These are phyloP conservation scores for Setaria viridis DNA, from an alignment of 202 grass and related monocot species.

Conservation along the genomic window DNA sequence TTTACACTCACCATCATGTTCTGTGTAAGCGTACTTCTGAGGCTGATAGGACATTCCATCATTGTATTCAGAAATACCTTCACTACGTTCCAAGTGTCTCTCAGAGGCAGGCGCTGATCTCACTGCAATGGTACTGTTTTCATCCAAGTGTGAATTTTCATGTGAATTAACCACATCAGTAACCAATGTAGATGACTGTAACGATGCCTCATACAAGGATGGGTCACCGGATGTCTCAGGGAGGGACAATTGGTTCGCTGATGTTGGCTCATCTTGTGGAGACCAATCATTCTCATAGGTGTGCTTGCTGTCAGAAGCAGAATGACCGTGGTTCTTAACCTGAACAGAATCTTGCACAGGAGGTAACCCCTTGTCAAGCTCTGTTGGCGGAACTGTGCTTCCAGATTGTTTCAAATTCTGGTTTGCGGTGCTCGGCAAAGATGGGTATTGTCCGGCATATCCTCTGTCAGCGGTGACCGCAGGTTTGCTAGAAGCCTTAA, in stretches of 20 bases:
- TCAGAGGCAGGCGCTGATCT: conserved; percentile 52
- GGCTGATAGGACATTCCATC: conserved; percentile 61
- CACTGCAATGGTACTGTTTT: conserved; percentile 42
- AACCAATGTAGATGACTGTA: conserved; percentile 53
- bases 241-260: conserved; percentile 41
- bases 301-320: conserved; percentile 50
- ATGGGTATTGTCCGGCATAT: conserved; percentile 71
- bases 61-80: conserved; percentile 62
- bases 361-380: conserved; percentile 54
- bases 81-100: conserved; percentile 57
- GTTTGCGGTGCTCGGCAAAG: conserved; percentile 56
- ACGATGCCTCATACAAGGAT: conserved; percentile 40
- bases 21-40: conserved; percentile 54
- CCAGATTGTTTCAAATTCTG: conserved; percentile 57
- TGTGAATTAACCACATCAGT: conserved; percentile 50
- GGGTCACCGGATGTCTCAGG: conserved; percentile 56
- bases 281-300: conserved; percentile 70
- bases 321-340: conserved; percentile 54
- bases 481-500: conserved; percentile 56
- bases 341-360: conserved; percentile 54
- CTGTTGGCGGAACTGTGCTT: conserved; percentile 47
- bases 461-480: conserved; percentile 59
- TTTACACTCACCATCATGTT: conserved; percentile 68
- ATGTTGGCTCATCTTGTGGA: conserved; percentile 56
- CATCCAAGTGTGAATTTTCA: conserved; percentile 59